Evolutionary conservation across 108 stramenopile genomes (phyloP), one percentile per base, ranked within the genome.

Genomic region (Fistulifera pelliculosa): DNA sequence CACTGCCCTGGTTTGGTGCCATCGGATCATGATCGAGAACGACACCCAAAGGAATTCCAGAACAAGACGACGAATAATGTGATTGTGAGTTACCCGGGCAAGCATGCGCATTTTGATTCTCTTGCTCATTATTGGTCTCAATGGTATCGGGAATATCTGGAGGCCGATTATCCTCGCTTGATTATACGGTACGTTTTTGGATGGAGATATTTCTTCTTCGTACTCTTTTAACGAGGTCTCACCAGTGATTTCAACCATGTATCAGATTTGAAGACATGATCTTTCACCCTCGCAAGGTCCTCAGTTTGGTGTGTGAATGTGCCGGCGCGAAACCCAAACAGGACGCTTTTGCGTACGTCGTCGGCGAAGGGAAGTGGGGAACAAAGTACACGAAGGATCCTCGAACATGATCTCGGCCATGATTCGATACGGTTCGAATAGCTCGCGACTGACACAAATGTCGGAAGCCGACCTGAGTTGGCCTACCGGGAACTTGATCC

Each of bases 161-260:
- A 76, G 23, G 90, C 71, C 0, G 61, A 62, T 18, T 88, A 81
- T 59, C 93, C 93, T 10, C 69, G 85, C 18, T 26, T 85, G 40
- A 83, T 89, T 64, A 65, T 89, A 7, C 81, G 92, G 2, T 79
- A 79, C 48, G 87, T 87, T 64, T n/a, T n/a, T n/a, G n/a, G n/a
- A n/a, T n/a, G n/a, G n/a, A n/a, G n/a, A n/a, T n/a, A n/a, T n/a
- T n/a, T n/a, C n/a, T n/a, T n/a, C n/a, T n/a, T n/a, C n/a, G n/a
- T n/a, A n/a, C n/a, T n/a, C n/a, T n/a, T n/a, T n/a, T 6, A 35
- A 35, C 6, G 31, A 35, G 3, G 31, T 35, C 31, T 35, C 31
- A 35, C 31, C 31, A 35, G 3, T 8, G 31, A 35, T 35, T 35
- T 35, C 8, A 6, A 3, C 8, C 31, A 35, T 35, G n/a, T n/a